These are phyloP conservation scores for Lachnellula suecica DNA, from an alignment of 2,329 filamentous ascomycete species.

Conservation along the genomic window DNA sequence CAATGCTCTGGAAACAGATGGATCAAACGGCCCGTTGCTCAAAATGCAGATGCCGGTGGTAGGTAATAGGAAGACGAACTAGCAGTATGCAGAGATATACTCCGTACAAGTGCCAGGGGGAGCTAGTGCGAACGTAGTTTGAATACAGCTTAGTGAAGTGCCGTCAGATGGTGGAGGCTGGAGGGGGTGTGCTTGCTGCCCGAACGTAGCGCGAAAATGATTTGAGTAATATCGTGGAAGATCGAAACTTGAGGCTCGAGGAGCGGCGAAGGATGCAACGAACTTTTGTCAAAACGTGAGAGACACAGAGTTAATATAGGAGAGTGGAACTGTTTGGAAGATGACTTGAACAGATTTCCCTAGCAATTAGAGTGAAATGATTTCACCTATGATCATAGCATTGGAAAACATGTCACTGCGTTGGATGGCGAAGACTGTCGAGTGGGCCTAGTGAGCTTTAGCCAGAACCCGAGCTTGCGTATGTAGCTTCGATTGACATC, in stretches of 20 bases:
- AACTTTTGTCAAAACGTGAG: too few species aligned
- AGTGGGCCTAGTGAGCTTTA: not conserved
- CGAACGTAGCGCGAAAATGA: not conserved
- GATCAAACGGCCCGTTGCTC: slow-evolving; percentile 22
- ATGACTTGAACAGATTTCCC: too few species aligned
- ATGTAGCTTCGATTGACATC: too few species aligned
- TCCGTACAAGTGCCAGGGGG: not conserved
- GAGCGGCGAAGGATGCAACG: not conserved
- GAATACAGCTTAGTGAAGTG: not conserved
- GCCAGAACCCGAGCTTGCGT: not conserved
- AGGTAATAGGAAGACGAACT: not conserved
- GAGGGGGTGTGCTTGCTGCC: not conserved
- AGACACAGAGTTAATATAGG: too few species aligned
- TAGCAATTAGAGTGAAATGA: too few species aligned
- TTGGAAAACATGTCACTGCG: too few species aligned
- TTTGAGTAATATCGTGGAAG: not conserved
- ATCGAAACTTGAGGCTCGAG: not conserved
- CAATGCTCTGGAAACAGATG: slow-evolving; percentile 11
- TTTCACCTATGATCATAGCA: too few species aligned
- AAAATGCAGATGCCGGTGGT: slow-evolving; percentile 19
- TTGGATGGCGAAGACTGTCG: too few species aligned
- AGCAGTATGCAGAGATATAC: not conserved
- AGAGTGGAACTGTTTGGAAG: too few species aligned
- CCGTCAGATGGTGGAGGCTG: not conserved
- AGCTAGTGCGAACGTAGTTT: not conserved